Base-by-base conservation (phyloP, 2,329 filamentous ascomycete genomes). In the Epichloe baconii region DNA sequence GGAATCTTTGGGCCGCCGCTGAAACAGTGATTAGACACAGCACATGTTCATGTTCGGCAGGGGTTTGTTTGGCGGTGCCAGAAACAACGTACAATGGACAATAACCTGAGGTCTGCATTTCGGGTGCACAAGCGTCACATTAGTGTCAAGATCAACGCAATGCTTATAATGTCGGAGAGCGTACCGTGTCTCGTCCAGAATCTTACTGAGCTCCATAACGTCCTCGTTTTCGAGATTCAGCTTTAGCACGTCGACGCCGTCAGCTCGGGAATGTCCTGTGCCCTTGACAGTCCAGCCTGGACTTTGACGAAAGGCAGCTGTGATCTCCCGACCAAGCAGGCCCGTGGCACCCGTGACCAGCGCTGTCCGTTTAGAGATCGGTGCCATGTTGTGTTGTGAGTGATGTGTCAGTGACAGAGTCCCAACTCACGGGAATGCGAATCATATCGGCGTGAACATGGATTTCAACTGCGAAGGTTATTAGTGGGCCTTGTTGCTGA, bases 1-100 rank as follows among this genome's bases (percentile, higher is more conserved):
- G 89, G 61, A 85, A 94, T 55, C 88, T 82, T 66, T 95, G 90
- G 44, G 89, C 89, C 41, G 89, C 90, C 63, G 86, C 86, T 90
- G 55, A 38, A 15, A 38, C 23, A 11, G 31, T 21, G 4, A 44
- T 52, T 44, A 53, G 35, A 35, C 26, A 47, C 47, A 45, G 23
- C 47, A 14, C n/a, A 26, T 26, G n/a, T 35, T 12, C 4, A 19
- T 40, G 6, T 42, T 11, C 17, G 26, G 26, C 19, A 43, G n/a
- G 26, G 8, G 8, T 4, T 23, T 19, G 6, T 7, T n/a, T 19
- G 6, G 1, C 17, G 5, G 11, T 37, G 37, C 34, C n/a, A 10
- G 34, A 11, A 19, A 14, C 14, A 14, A 34, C 48, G 65, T 68
- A 88, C 88, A 91, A 65, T 95, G 88, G 37, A 95, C 78, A 44